Conservation (phyloP, 805 yeast genomes). For the Barnettozyma pratensis region DNA sequence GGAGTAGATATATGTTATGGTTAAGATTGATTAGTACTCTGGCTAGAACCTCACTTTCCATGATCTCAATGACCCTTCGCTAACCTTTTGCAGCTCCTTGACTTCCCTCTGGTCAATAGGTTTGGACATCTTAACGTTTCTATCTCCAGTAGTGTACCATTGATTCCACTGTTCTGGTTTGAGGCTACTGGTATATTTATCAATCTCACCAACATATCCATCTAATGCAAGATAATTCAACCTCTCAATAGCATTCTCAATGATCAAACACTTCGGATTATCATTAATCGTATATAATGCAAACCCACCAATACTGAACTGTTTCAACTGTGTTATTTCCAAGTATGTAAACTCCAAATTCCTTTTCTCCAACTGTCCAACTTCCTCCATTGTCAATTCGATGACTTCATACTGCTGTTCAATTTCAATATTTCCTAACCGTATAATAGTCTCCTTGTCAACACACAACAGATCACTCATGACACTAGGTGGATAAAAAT, state of each 20-base stretch:
- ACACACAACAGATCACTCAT: conserved; percentile 55
- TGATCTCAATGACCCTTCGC: background rate
- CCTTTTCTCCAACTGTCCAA: conserved; percentile 47
- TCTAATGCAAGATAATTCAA: background rate
- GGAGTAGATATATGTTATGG: background rate
- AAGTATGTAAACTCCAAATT: conserved; percentile 44
- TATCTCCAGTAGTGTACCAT: conserved; percentile 1
- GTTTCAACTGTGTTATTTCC: background rate
- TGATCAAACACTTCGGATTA: background rate
- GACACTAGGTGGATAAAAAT: conserved; percentile 46
- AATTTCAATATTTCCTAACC: conserved; percentile 44
- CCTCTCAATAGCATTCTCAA: background rate
- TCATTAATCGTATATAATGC: background rate
- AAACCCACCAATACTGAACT: background rate
- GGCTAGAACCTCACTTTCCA: background rate
- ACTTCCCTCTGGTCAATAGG: background rate
- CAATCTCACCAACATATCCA: background rate
- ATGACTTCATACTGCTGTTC: conserved; percentile 26
- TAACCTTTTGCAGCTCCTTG: background rate
- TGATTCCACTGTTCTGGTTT: background rate
- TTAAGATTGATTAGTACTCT: background rate
- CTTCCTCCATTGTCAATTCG: conserved; percentile 49
- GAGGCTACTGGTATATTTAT: background rate
- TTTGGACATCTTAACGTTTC: background rate
- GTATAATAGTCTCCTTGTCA: conserved; percentile 42